A percentile compares a stretch with the other conserved stretches of the same genome.
These are phyloP conservation scores for Ramaria rubella DNA, from an alignment of 768 basidiomycete genomes.

Conservation along the genomic window DNA sequence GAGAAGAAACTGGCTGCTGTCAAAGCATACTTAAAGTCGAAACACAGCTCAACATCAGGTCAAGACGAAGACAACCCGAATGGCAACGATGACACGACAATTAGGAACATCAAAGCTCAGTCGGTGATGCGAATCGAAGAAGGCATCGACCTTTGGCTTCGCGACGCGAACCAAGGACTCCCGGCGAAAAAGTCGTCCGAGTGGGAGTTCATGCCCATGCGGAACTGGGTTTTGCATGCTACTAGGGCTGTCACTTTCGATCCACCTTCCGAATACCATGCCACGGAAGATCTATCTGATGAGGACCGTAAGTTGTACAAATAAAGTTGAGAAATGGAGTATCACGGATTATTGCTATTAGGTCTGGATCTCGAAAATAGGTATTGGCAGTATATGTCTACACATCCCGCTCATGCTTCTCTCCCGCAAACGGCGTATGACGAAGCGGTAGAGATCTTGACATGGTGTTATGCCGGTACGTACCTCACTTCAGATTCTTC, in stretches of 20 bases:
- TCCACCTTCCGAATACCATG: constrained; percentile 25
- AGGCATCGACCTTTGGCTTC: constrained; percentile 40
- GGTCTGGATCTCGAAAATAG: constrained; percentile 71
- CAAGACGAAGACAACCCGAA: background rate
- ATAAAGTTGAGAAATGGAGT: background rate
- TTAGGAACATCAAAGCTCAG: constrained; percentile 23
- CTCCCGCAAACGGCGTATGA: constrained; percentile 49
- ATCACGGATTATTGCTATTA: background rate
- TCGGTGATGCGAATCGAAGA: constrained; percentile 44
- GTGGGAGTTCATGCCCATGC: constrained; percentile 32
- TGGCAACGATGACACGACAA: constrained; percentile 9
- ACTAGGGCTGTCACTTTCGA: constrained; percentile 45
- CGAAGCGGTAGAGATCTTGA: constrained; percentile 70
- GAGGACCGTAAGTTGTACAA: constrained; percentile 35
- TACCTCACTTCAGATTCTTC: background rate
- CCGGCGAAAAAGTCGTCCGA: constrained; percentile 23
- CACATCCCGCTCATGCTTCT: constrained; percentile 65
- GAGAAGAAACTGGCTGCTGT: constrained; percentile 44
- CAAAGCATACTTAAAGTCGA: constrained; percentile 37
- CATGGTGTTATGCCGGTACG: constrained; percentile 74
- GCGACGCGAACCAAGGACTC: constrained; percentile 28
- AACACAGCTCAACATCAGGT: background rate
- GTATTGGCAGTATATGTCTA: constrained; percentile 78
- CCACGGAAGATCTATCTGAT: constrained; percentile 17
- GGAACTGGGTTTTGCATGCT: constrained; percentile 64